Evolutionary conservation across 139 green algal species (phyloP).

Genomic region (Coelastrella sp.): DNA sequence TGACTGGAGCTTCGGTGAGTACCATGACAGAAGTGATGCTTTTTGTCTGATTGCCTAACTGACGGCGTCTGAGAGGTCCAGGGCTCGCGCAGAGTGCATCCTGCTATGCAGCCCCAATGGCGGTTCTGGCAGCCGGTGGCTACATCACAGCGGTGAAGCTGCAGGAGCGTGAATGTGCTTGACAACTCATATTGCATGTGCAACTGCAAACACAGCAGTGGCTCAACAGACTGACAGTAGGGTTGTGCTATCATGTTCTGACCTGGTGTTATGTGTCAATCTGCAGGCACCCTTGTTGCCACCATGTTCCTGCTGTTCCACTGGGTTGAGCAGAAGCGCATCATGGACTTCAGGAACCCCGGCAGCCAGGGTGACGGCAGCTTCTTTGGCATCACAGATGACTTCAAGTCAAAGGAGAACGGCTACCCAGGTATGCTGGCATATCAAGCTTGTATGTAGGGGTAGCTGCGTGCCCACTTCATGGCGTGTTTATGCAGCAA

Average conservation of each 20-base stretch:
- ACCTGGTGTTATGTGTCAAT: background rate
- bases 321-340: slow-evolving; percentile 86
- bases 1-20: slow-evolving; percentile 44
- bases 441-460: background rate
- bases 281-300: slow-evolving; percentile 69
- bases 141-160: no score
- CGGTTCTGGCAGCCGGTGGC: no score
- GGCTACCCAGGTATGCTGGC: slow-evolving; percentile 75
- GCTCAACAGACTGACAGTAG: no score
- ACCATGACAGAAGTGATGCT: background rate
- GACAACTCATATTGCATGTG: background rate
- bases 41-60: no score
- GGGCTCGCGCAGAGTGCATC: no score
- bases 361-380: slow-evolving; percentile 87
- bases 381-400: slow-evolving; percentile 88
- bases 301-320: slow-evolving; percentile 81
- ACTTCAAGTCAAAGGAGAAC: slow-evolving; percentile 85
- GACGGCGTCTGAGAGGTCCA: no score
- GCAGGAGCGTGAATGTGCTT: no score
- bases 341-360: slow-evolving; percentile 87
- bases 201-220: background rate
- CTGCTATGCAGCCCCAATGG: no score
- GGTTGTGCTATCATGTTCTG: no score
- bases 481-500: background rate
- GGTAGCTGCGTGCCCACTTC: background rate